Base-by-base conservation (phyloP, 2,329 filamentous ascomycete genomes). In the Penicillium sumatraense region DNA sequence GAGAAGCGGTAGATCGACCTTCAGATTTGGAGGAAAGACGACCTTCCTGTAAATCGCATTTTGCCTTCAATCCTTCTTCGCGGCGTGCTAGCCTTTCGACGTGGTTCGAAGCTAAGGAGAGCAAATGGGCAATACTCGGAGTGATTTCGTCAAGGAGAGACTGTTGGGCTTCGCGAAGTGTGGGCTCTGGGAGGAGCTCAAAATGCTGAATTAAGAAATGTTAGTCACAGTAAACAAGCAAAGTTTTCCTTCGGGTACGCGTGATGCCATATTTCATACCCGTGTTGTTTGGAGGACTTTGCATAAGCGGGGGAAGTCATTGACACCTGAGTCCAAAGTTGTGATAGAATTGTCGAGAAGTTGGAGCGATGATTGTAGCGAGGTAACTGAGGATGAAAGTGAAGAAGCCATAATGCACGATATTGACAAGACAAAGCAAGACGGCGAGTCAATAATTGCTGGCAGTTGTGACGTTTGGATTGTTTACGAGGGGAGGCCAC, bases 101-200 rank as follows among this genome's bases (percentile, higher is more conserved):
- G 68, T 96, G 89, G 59, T 88, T 86, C 62, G 91, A 87, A n/a
- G 92, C 91, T 62, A 92, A 88, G 59, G 87, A 84, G 49, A 97
- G 86, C 2, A 97, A 85, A 54, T 86, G 84, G 26, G 87, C 81
- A 60, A 96, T 89, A 72, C 91, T 92, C 8, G 93, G 93, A n/a
- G 89, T 88, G 64, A 96, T 95, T 71, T 96, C 92, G 67, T 91
- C 89, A 65, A 92, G 88, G 16, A 97, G 85, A 4, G 91, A 88
- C 62, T 90, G 82, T 75, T 97, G 93, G 27, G 93, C 93, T 59
- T 88, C 84, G 58, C 88, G 87, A 41, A 97, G 85, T 49, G 90
- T 90, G 11, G 89, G 86, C 71, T 96, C 91, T 14, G 92, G 90
- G 64, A 96, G 90, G 38, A 96, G 86, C 73, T 97, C 93, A 76